A percentile compares a stretch with the other conserved stretches of the same genome.
Conservation (phyloP, 225 moss, liverwort and hornwort species). For the Ulota crispa region DNA sequence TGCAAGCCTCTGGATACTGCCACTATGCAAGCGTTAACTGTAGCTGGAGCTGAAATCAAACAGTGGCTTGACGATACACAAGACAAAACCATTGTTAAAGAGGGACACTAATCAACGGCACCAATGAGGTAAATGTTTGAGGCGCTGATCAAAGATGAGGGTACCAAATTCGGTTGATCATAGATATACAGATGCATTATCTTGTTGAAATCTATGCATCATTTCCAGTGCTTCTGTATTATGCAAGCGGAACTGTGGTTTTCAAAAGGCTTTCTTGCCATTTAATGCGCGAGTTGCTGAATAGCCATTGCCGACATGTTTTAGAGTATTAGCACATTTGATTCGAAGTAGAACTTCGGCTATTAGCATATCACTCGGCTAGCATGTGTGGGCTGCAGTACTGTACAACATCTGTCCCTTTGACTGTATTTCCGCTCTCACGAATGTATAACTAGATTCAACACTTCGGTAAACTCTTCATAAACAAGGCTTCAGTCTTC, state of each 20-base stretch:
- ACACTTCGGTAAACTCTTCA: slow-evolving; percentile 8
- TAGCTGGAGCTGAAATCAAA: slow-evolving; percentile 50
- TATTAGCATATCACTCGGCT: neutral
- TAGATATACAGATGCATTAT: slow-evolving; percentile 12
- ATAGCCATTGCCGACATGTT: neutral
- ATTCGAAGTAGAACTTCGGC: slow-evolving; percentile 2
- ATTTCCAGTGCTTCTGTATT: slow-evolving; percentile 23
- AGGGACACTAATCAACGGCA: slow-evolving; percentile 15
- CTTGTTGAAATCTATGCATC: slow-evolving; percentile 7
- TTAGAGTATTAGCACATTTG: slow-evolving; percentile 17
- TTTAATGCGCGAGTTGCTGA: no score
- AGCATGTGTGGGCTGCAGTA: slow-evolving; percentile 9
- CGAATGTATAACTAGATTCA: slow-evolving; percentile 16
- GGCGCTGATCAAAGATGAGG: slow-evolving; percentile 11
- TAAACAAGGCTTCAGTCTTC: slow-evolving; percentile 36
- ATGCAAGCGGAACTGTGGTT: slow-evolving; percentile 3
- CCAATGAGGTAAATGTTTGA: neutral
- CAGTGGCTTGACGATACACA: slow-evolving; percentile 58
- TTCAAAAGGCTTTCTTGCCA: neutral
- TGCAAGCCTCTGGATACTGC: slow-evolving; percentile 71
- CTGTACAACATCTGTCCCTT: neutral
- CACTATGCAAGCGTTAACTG: slow-evolving; percentile 78
- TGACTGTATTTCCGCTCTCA: slow-evolving; percentile 15
- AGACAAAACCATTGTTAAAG: slow-evolving; percentile 19
- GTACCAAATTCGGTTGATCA: slow-evolving; percentile 2